Conservation (phyloP, 208 protist genomes). For the Trypanosoma avium region DNA sequence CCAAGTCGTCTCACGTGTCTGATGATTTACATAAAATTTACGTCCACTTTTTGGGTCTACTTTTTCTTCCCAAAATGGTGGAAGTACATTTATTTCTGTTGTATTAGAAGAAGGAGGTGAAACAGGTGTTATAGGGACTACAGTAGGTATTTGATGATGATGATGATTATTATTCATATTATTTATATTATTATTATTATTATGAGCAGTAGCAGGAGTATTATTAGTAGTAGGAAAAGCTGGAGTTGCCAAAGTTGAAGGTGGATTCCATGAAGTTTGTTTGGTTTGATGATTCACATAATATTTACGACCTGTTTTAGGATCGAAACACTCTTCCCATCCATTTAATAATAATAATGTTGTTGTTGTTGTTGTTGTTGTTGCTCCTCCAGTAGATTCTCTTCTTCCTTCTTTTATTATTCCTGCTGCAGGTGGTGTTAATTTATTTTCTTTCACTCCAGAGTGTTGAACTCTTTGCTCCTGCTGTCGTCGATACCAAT, state of each 20-base stretch:
- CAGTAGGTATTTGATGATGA: neutral
- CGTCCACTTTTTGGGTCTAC: constrained; percentile 41
- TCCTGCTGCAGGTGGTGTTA: too few species aligned
- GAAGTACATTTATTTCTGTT: neutral
- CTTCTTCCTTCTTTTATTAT: too few species aligned
- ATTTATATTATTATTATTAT: neutral
- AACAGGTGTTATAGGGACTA: neutral
- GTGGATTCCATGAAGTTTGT: constrained; percentile 39
- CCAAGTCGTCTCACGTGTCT: constrained; percentile 52
- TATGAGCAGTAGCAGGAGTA: neutral
- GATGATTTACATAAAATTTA: constrained; percentile 43
- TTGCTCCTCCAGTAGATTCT: too few species aligned
- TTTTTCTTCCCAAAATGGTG: constrained; percentile 42
- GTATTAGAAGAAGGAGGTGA: neutral
- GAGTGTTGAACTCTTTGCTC: too few species aligned
- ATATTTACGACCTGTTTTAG: constrained; percentile 28
- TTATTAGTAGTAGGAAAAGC: neutral
- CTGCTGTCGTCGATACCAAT: constrained; percentile 36
- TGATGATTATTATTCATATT: constrained; percentile 8
- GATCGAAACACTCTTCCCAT: constrained; percentile 39
- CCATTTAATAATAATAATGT: neutral
- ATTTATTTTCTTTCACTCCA: too few species aligned
- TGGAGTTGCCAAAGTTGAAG: constrained; percentile 6
- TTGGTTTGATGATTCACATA: constrained; percentile 42
- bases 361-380: constrained; percentile 7